phyloP scores from a whole-genome alignment of 176 grass and related monocot species.

The Oryza australiensis region DNA sequence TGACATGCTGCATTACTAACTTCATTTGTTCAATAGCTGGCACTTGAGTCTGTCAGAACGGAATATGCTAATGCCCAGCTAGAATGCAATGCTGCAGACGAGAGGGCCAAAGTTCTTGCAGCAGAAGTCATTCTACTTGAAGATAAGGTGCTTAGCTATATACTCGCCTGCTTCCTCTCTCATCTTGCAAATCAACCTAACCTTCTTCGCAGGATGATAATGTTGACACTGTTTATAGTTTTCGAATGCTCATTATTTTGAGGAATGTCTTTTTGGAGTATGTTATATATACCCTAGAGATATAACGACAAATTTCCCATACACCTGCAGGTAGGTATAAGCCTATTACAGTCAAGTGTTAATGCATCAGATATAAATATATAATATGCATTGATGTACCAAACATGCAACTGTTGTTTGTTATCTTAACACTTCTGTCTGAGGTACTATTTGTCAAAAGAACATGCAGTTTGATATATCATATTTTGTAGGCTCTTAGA shows the following conservation, averaged over 20 bases:
- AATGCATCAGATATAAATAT: neutral
- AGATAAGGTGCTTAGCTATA: constrained; percentile 81
- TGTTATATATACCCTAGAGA: neutral
- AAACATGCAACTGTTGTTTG: neutral
- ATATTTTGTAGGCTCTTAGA: constrained; percentile 79
- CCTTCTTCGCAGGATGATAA: neutral
- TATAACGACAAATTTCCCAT: constrained; percentile 12
- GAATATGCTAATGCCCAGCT: constrained; percentile 90
- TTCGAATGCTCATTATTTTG: neutral
- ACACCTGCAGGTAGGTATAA: constrained; percentile 23
- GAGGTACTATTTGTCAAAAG: neutral
- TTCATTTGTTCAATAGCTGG: constrained; percentile 58
- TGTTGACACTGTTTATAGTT: neutral
- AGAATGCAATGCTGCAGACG: constrained; percentile 96
- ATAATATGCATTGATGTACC: neutral
- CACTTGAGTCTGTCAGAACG: constrained; percentile 72
- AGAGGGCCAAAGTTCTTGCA: constrained; percentile 94
- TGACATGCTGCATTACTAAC: neutral
- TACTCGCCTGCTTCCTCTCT: constrained; percentile 16
- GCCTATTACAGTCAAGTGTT: neutral
- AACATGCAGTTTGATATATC: constrained; percentile 20
- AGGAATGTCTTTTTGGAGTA: neutral
- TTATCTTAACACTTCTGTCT: neutral
- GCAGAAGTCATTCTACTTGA: constrained; percentile 98
- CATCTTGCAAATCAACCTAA: constrained; percentile 33